These are phyloP conservation scores for Sinapis alba DNA, from an alignment of 441 rosid genomes.

Conservation along the genomic window DNA sequence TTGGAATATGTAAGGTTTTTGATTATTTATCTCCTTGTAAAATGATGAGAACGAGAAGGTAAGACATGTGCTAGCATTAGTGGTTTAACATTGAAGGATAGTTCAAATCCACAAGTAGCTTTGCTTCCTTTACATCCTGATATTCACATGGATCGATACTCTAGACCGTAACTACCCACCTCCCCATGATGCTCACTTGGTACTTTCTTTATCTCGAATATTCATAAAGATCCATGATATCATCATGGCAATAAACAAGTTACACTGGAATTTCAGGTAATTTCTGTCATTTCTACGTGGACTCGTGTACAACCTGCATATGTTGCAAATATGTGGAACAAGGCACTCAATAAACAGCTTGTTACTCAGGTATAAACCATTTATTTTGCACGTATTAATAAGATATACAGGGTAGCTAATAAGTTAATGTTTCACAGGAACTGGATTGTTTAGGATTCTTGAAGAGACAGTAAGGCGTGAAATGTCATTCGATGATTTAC, in stretches of 20 bases:
- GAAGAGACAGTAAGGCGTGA: constrained; percentile 78
- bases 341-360: constrained; percentile 87
- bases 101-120: constrained; percentile 88
- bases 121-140: constrained; percentile 94
- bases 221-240: background rate
- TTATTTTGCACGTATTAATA: background rate
- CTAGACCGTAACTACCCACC: constrained; percentile 88
- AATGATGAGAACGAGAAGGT: constrained; percentile 97
- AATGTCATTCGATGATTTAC: constrained; percentile 73
- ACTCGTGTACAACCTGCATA: constrained; percentile 89
- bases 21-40: background rate
- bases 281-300: constrained; percentile 99
- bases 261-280: constrained; percentile 56
- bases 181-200: constrained; percentile 98
- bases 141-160: constrained; percentile 98
- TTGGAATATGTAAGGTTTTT: constrained; percentile 68
- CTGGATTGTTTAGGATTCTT: constrained; percentile 74
- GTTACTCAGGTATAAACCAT: constrained; percentile 69
- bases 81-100: constrained; percentile 79
- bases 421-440: constrained; percentile 44
- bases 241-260: background rate
- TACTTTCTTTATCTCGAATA: constrained; percentile 37
- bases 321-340: constrained; percentile 99
- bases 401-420: background rate
- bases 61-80: constrained; percentile 41